Percentiles rank a stretch among this genome's conserved stretches.
phyloP scores from a whole-genome alignment of 805 yeast species.

The Saccharomycopsis malanga region DNA sequence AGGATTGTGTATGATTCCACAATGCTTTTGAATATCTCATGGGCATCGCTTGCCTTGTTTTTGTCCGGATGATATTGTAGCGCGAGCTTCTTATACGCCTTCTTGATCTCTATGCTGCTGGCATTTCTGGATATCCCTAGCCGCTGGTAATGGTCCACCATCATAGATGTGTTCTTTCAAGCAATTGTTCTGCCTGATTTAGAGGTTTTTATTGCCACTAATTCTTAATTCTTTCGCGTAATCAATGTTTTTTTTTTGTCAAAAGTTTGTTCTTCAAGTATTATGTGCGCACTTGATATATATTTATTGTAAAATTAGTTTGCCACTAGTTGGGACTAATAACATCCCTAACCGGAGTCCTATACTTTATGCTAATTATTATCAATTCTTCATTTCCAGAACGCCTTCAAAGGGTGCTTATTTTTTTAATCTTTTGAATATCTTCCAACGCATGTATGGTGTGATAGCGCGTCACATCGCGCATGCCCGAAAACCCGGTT shows the following conservation, averaged over 20 bases:
- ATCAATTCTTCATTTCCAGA: too few species aligned
- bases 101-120: slow-evolving; percentile 43
- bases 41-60: slow-evolving; percentile 38
- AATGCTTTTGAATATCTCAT: slow-evolving; percentile 21
- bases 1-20: slow-evolving; percentile 18
- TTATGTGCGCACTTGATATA: neutral
- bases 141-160: slow-evolving; percentile 52
- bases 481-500: too few species aligned
- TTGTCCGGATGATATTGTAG: slow-evolving; percentile 76
- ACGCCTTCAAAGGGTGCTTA: too few species aligned
- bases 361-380: too few species aligned
- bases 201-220: neutral
- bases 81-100: slow-evolving; percentile 73
- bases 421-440: too few species aligned
- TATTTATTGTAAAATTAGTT: neutral
- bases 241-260: neutral
- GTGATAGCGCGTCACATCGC: too few species aligned
- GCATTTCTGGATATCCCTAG: slow-evolving; percentile 37
- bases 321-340: too few species aligned
- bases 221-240: neutral
- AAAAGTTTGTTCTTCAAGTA: neutral
- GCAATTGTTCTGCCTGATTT: neutral
- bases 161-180: neutral
- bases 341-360: too few species aligned
- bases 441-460: too few species aligned